Conservation (phyloP, 2,329 filamentous ascomycete species). For the Pseudogymnoascus destructans region DNA sequence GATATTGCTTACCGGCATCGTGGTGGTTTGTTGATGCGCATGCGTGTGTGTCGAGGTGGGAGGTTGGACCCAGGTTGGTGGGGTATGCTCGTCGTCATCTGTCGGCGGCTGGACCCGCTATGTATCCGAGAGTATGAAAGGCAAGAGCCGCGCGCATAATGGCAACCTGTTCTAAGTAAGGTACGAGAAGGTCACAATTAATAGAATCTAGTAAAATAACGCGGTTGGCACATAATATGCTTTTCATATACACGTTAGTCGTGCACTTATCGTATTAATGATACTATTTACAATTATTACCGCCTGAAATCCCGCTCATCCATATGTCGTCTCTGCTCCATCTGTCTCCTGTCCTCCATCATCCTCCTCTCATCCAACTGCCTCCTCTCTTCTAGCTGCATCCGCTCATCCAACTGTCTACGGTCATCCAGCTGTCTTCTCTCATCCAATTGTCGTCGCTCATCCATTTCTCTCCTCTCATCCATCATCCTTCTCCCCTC, state of each 20-base stretch:
- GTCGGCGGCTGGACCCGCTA: constrained; percentile 7
- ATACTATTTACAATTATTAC: constrained; percentile 7
- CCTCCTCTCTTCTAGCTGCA: background rate
- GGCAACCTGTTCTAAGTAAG: background rate
- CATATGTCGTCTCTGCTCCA: background rate
- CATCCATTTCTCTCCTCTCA: background rate
- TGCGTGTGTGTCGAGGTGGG: background rate
- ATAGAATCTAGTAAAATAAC: background rate
- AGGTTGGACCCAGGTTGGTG: constrained; percentile 1
- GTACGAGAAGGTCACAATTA: background rate
- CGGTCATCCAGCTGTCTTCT: background rate
- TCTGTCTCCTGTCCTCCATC: constrained; percentile 5
- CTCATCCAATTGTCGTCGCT: background rate
- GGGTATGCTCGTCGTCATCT: constrained; percentile 5
- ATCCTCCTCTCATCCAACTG: background rate
- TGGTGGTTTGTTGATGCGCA: constrained; percentile 7
- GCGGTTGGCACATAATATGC: background rate
- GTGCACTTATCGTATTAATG: constrained; percentile 3
- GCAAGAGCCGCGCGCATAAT: constrained; percentile 4
- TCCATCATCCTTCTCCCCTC: background rate
- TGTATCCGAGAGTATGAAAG: constrained; percentile 1
- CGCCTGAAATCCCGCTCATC: constrained; percentile 4
- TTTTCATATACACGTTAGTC: constrained; percentile 5
- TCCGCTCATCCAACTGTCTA: background rate
- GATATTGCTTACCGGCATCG: background rate